These are phyloP conservation scores for cucumber (Cucumis sativus) DNA, from an alignment of 306 rosid species.

Conservation along the genomic window DNA sequence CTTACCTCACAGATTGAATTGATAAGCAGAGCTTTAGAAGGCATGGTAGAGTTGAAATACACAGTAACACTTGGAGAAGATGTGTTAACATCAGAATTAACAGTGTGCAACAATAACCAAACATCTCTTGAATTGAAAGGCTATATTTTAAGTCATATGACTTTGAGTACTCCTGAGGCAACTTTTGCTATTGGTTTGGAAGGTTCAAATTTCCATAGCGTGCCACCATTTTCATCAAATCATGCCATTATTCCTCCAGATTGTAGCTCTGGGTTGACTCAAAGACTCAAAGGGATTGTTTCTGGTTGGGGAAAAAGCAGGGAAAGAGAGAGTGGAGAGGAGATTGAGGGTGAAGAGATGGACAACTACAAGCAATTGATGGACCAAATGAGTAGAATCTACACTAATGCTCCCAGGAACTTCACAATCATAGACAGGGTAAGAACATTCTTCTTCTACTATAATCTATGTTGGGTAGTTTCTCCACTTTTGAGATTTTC, in stretches of 20 bases:
- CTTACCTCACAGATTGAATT: constrained; percentile 32
- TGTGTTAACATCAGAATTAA: constrained; percentile 39
- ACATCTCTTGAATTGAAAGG: constrained; percentile 47
- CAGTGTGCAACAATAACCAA: constrained; percentile 38
- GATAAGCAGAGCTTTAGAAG: constrained; percentile 27
- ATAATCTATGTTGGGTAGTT: no score
- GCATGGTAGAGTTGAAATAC: constrained; percentile 43
- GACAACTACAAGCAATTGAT: constrained; percentile 48
- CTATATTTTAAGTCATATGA: constrained; percentile 53
- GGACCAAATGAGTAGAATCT: constrained; percentile 44
- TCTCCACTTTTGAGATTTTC: no score
- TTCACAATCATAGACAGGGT: constrained; percentile 79
- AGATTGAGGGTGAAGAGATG: constrained; percentile 36
- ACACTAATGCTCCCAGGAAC: constrained; percentile 56
- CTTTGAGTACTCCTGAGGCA: constrained; percentile 81
- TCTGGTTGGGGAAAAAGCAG: constrained; percentile 18
- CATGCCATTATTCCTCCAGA: constrained; percentile 44
- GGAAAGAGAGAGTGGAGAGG: constrained; percentile 23
- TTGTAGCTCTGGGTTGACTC: constrained; percentile 16
- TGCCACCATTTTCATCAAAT: constrained; percentile 37
- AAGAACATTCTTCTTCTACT: not conserved
- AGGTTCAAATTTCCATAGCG: constrained; percentile 39
- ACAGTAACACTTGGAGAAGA: constrained; percentile 47
- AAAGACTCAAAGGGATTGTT: constrained; percentile 20
- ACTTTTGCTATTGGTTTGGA: constrained; percentile 72